A percentile compares a stretch with the other conserved stretches of the same genome.
These are phyloP conservation scores for Trichoderma pleuroti DNA, from an alignment of 2,329 filamentous ascomycete genomes.

Conservation along the genomic window DNA sequence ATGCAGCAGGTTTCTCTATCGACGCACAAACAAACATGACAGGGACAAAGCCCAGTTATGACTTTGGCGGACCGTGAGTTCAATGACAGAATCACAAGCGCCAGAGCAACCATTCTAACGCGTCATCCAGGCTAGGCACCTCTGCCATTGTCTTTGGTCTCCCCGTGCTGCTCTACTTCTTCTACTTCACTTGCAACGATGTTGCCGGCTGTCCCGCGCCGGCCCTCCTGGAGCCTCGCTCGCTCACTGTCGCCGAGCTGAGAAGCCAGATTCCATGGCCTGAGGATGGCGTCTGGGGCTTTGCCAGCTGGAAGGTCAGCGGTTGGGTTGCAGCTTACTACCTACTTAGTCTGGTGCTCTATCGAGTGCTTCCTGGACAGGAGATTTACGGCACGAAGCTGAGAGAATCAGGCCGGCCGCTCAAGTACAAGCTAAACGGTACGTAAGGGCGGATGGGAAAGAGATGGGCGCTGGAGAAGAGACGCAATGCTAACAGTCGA, in stretches of 20 bases:
- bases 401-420: constrained; percentile 57
- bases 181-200: constrained; percentile 83
- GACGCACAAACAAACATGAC: background rate
- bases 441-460: constrained; percentile 1
- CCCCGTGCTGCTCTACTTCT: constrained; percentile 68
- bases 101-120: background rate
- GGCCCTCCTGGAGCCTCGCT: constrained; percentile 65
- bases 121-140: constrained; percentile 59
- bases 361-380: constrained; percentile 68
- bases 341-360: constrained; percentile 65
- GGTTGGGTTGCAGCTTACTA: constrained; percentile 73
- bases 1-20: background rate
- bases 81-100: background rate
- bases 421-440: constrained; percentile 78
- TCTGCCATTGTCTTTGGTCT: constrained; percentile 72
- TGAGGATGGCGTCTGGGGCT: constrained; percentile 58
- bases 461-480: background rate
- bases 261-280: constrained; percentile 77
- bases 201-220: constrained; percentile 81
- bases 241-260: constrained; percentile 63
- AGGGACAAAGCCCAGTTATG: constrained; percentile 24
- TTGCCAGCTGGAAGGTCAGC: constrained; percentile 64
- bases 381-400: constrained; percentile 66
- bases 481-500: background rate
- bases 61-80: constrained; percentile 36